A percentile compares a stretch with the other conserved stretches of the same genome.
Conservation (phyloP, 208 protist species). For the Angomonas deanei region DNA sequence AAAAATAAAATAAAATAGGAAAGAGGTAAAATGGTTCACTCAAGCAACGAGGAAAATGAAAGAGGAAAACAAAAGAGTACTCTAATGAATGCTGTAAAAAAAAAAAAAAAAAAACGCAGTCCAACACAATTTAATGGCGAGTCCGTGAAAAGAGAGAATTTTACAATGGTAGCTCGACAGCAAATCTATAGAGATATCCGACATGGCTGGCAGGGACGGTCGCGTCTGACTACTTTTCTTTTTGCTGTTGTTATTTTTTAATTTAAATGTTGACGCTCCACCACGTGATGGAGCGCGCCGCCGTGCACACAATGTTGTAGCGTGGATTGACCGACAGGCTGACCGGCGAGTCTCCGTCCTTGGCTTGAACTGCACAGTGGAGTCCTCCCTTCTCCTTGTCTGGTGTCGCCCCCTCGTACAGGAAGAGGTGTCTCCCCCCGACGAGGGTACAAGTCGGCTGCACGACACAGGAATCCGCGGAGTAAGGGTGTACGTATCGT, state of each 20-base stretch:
- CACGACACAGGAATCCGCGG: slow-evolving; percentile 29
- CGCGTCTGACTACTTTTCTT: too few relatives aligned
- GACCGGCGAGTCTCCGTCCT: slow-evolving; percentile 68
- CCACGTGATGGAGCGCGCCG: slow-evolving; percentile 73
- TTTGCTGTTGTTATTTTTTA: background rate
- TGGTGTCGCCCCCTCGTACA: slow-evolving; percentile 33
- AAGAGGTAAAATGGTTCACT: background rate
- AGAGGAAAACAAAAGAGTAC: background rate
- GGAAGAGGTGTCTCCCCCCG: slow-evolving; percentile 61
- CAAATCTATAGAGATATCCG: too few relatives aligned
- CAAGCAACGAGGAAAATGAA: background rate
- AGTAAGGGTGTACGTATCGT: slow-evolving; percentile 46
- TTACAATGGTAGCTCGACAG: too few relatives aligned
- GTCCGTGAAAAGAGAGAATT: too few relatives aligned
- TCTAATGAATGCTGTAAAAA: too few relatives aligned
- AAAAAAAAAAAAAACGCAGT: too few relatives aligned
- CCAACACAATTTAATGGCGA: too few relatives aligned
- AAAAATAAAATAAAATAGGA: background rate
- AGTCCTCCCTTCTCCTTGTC: slow-evolving; percentile 30
- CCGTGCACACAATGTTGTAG: slow-evolving; percentile 53
- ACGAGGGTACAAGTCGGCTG: slow-evolving; percentile 57
- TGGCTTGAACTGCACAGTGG: slow-evolving; percentile 61
- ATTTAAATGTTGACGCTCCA: slow-evolving; percentile 54
- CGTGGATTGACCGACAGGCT: slow-evolving; percentile 60
- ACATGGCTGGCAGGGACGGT: too few relatives aligned